A percentile compares a stretch with the other conserved stretches of the same genome.
Evolutionary conservation across 2,329 filamentous ascomycete species (phyloP).

Genomic region (Colletotrichum aenigma): DNA sequence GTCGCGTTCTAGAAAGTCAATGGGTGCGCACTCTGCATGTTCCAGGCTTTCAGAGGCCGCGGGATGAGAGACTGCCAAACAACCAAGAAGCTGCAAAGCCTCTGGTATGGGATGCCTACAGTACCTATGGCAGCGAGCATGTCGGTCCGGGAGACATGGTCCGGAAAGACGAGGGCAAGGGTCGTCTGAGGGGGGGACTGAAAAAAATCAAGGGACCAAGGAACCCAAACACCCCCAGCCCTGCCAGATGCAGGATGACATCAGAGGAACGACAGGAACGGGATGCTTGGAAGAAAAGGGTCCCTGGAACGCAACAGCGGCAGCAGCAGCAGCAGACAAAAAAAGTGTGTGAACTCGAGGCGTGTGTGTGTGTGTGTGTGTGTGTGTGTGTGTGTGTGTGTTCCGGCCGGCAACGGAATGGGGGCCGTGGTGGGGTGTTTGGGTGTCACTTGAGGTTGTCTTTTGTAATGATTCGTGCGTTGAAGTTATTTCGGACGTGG

Average conservation of each 20-base stretch:
- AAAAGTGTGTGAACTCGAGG: background rate
- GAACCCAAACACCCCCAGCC: background rate
- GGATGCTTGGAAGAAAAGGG: background rate
- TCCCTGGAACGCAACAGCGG: background rate
- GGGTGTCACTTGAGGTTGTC: background rate
- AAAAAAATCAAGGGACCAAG: slow-evolving; percentile 9
- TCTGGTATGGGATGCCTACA: background rate
- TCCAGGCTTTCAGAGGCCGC: background rate
- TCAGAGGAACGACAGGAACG: slow-evolving; percentile 6
- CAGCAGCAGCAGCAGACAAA: background rate
- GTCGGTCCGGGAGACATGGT: background rate
- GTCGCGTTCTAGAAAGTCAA: background rate
- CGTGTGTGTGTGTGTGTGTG: background rate
- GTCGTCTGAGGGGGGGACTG: background rate
- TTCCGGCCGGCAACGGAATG: background rate
- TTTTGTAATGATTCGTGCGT: background rate
- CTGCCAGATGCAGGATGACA: slow-evolving; percentile 15
- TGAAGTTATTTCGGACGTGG: background rate
- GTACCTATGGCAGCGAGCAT: background rate
- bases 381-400: background rate
- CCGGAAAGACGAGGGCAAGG: background rate
- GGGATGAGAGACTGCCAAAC: background rate
- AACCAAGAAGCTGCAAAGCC: background rate
- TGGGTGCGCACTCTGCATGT: background rate
- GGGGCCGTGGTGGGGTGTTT: background rate